These are phyloP conservation scores for Daldinia grandis DNA, from an alignment of 495 filamentous ascomycete species.

Conservation along the genomic window DNA sequence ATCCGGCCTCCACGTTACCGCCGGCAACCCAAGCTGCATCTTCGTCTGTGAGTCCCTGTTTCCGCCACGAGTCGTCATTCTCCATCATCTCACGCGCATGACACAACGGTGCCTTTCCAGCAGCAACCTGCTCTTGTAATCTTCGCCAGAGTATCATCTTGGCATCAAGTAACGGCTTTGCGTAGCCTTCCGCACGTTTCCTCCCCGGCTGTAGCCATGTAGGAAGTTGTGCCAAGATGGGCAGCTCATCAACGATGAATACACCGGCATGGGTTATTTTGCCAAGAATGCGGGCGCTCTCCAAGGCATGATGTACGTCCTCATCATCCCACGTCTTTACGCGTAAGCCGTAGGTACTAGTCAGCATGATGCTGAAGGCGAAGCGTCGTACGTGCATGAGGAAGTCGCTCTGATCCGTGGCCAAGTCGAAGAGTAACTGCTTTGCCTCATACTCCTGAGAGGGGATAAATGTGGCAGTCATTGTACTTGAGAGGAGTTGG, in stretches of 20 bases:
- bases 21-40: slow-evolving; percentile 52
- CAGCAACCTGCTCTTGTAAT: slow-evolving; percentile 45
- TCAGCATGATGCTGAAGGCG: slow-evolving; percentile 47
- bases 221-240: slow-evolving; percentile 34
- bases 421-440: slow-evolving; percentile 53
- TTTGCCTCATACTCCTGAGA: slow-evolving; percentile 59
- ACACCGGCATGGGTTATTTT: slow-evolving; percentile 29
- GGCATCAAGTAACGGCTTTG: slow-evolving; percentile 48
- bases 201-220: slow-evolving; percentile 37
- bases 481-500: slow-evolving; percentile 34
- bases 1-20: slow-evolving; percentile 59
- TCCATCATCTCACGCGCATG: slow-evolving; percentile 36
- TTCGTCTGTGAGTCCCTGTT: slow-evolving; percentile 48
- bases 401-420: slow-evolving; percentile 43
- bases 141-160: slow-evolving; percentile 52
- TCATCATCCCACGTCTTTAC: slow-evolving; percentile 47
- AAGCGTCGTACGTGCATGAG: slow-evolving; percentile 49
- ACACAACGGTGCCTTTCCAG: slow-evolving; percentile 27
- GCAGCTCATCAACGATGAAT: slow-evolving; percentile 42
- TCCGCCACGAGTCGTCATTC: slow-evolving; percentile 23
- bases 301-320: slow-evolving; percentile 44
- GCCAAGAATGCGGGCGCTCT: slow-evolving; percentile 22
- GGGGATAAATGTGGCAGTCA: slow-evolving; percentile 46
- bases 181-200: slow-evolving; percentile 12
- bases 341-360: slow-evolving; percentile 45